These are phyloP conservation scores for Begonia fuchsioides DNA, from an alignment of 306 rosid genomes.

Conservation along the genomic window DNA sequence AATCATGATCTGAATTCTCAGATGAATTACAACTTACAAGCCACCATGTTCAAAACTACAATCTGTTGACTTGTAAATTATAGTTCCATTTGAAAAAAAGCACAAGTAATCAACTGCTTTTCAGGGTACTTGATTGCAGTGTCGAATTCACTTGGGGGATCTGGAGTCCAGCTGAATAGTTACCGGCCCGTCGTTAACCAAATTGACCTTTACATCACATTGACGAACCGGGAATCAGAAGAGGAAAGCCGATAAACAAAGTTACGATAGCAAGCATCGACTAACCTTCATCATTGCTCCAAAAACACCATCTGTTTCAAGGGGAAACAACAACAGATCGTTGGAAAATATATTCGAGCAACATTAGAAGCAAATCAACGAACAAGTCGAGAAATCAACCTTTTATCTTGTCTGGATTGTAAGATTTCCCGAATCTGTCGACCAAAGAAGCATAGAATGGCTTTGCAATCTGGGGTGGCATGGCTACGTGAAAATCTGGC, in stretches of 20 bases:
- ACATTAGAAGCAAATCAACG: not conserved
- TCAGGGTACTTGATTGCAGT: too few species aligned
- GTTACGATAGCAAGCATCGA: not conserved
- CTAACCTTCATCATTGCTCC: slow-evolving; percentile 94
- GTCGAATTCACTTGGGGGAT: slow-evolving; percentile 37
- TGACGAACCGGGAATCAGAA: slow-evolving; percentile 7
- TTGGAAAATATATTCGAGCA: too few species aligned
- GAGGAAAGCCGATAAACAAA: not conserved
- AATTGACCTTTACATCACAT: slow-evolving; percentile 42
- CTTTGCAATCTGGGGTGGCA: slow-evolving; percentile 71
- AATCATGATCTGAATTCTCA: too few species aligned
- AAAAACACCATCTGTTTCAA: slow-evolving; percentile 67
- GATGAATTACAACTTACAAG: too few species aligned
- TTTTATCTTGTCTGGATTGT: slow-evolving; percentile 45
- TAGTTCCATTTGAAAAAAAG: too few species aligned
- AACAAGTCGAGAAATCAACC: slow-evolving; percentile 28
- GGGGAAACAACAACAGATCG: not conserved
- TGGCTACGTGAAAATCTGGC: slow-evolving; percentile 90
- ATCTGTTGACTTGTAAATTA: too few species aligned
- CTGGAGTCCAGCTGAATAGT: slow-evolving; percentile 87
- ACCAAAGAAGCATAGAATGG: slow-evolving; percentile 71
- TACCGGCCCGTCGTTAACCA: slow-evolving; percentile 93
- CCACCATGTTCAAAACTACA: too few species aligned
- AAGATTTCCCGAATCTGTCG: slow-evolving; percentile 48
- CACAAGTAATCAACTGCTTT: too few species aligned